These are phyloP conservation scores for Phytophthora nicotianae DNA, from an alignment of 352 stramenopile genomes.

Conservation along the genomic window DNA sequence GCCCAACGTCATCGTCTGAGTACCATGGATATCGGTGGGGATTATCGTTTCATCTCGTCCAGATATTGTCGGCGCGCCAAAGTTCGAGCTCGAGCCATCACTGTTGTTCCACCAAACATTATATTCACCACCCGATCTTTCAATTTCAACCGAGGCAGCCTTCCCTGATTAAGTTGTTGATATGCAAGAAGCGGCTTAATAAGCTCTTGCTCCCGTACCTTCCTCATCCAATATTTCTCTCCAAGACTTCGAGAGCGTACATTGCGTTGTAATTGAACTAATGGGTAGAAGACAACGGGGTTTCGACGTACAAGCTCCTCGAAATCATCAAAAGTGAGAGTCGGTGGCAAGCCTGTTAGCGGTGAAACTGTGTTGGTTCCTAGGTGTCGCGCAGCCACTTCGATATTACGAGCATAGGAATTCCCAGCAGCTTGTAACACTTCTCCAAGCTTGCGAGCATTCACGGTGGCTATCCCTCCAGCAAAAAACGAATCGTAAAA, in stretches of 20 bases:
- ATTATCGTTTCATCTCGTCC: conserved; percentile 18
- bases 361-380: conserved; percentile 29
- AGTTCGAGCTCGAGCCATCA: conserved; percentile 30
- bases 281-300: conserved; percentile 55
- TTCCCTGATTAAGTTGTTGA: conserved; percentile 46
- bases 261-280: conserved; percentile 57
- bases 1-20: conserved; percentile 38
- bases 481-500: conserved; percentile 59
- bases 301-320: conserved; percentile 53
- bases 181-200: conserved; percentile 43
- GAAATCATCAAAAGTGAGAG: conserved; percentile 59
- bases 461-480: conserved; percentile 29
- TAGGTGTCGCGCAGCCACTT: conserved; percentile 49
- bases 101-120: conserved; percentile 39
- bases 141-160: conserved; percentile 39
- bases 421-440: conserved; percentile 49
- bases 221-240: conserved; percentile 57
- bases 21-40: conserved; percentile 2
- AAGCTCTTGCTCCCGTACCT: conserved; percentile 48
- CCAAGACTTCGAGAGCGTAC: conserved; percentile 42
- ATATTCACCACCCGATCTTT: conserved; percentile 39
- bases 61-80: conserved; percentile 49
- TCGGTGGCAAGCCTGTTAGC: conserved; percentile 17
- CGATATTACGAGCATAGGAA: conserved; percentile 53
- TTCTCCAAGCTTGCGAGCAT: conserved; percentile 43